phyloP scores from a whole-genome alignment of 1,284 basidiomycete species.

The Fomes fomentarius region DNA sequence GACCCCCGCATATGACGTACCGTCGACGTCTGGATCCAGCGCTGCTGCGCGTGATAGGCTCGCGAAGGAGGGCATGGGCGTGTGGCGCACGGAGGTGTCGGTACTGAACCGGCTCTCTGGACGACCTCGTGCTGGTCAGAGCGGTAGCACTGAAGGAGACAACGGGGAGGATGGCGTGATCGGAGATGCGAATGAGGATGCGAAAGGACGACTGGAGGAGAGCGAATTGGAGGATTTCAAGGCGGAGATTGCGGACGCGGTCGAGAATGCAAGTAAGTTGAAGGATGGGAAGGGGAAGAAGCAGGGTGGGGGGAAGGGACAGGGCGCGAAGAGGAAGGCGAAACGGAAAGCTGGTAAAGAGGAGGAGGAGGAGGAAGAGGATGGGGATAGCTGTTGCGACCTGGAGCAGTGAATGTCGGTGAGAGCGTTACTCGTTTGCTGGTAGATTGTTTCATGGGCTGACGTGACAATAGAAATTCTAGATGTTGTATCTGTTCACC shows the following conservation, averaged over 20 bases:
- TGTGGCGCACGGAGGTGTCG: conserved; percentile 78
- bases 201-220: conserved; percentile 7
- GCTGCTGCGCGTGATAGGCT: conserved; percentile 10
- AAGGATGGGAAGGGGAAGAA: conserved; percentile 25
- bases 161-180: too few relatives aligned
- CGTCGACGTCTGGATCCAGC: neutral
- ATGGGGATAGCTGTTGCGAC: conserved; percentile 13
- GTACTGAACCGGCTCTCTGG: conserved; percentile 54
- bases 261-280: conserved; percentile 24
- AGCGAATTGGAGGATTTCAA: conserved; percentile 29
- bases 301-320: conserved; percentile 17
- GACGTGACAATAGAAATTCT: too few relatives aligned
- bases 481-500: too few relatives aligned
- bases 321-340: conserved; percentile 21
- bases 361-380: conserved; percentile 17
- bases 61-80: conserved; percentile 43
- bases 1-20: conserved; percentile 47
- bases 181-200: neutral
- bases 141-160: neutral
- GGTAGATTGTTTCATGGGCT: too few relatives aligned
- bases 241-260: conserved; percentile 34
- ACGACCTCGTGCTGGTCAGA: neutral
- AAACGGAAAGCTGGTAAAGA: too few relatives aligned
- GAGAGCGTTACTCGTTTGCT: too few relatives aligned
- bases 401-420: neutral